phyloP scores from a whole-genome alignment of 495 filamentous ascomycete genomes.

The Penicillium taxi region DNA sequence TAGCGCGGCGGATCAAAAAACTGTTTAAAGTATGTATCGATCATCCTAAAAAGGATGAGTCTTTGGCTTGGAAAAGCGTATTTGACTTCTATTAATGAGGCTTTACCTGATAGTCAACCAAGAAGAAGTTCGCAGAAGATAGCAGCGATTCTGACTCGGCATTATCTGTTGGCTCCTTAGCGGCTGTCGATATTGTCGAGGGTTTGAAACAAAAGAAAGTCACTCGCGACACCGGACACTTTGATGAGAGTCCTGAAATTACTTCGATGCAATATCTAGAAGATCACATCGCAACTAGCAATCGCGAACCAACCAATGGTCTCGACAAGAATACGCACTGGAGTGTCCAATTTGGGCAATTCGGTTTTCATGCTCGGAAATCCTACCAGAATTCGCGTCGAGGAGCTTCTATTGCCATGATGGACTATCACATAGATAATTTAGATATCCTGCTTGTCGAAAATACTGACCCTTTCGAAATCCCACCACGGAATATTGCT shows the following conservation, averaged over 20 bases:
- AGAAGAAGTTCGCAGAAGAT: conserved; percentile 8
- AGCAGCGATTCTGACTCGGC: conserved; percentile 27
- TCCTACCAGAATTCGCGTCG: too few species aligned
- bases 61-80: too few species aligned
- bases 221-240: conserved; percentile 46
- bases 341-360: not conserved
- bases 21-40: conserved; percentile 24
- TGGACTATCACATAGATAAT: conserved; percentile 53
- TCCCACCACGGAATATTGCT: conserved; percentile 44
- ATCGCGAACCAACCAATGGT: too few species aligned
- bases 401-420: conserved; percentile 26
- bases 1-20: conserved; percentile 29
- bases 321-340: conserved; percentile 14
- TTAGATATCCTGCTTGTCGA: conserved; percentile 32
- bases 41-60: not conserved
- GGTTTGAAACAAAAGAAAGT: conserved; percentile 48
- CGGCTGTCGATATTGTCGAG: conserved; percentile 51
- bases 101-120: not conserved
- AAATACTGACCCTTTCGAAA: conserved; percentile 38
- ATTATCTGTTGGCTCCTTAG: conserved; percentile 46
- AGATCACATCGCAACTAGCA: too few species aligned
- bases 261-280: conserved; percentile 49
- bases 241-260: conserved; percentile 57
- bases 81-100: too few species aligned
- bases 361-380: not conserved